Evolutionary conservation across 257 asterid genomes (phyloP), one percentile per base, ranked within the genome.

Genomic region (Salvia rosmarinus): DNA sequence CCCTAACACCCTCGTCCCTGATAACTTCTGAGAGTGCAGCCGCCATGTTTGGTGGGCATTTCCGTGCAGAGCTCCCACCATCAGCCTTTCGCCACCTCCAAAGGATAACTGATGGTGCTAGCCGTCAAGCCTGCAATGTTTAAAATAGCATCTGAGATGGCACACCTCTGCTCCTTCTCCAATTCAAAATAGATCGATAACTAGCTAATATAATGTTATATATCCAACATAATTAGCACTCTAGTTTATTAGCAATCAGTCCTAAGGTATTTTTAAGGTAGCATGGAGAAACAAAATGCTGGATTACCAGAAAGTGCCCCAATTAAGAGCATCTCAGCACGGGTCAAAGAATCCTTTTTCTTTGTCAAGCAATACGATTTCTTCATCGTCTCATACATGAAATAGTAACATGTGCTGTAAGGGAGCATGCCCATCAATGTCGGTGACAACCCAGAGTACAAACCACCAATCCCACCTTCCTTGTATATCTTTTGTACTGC

Each of bases 391-490:
- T 93, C 98, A 39, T 93, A 93, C 97, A 93, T 89, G 85, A 93
- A 93, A 73, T 93, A 93, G 87, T 81, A 90, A 67, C 96, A 90
- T 0, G 98, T 93, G 79, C 98, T 93, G 80, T 93, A 93, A 39
- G 98, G 98, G 68, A 93, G 97, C 98, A 93, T 93, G 82, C 98
- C 98, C 6, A 93, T 66, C 84, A 93, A 76, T 25, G 98, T 93
- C 64, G 98, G 96, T 0, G 82, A 71, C 56, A 93, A 21, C 50
- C 98, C 98, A 9, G 97, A 82, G 68, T 93, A 93, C 4, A 93
- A 73, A 63, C 89, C 91, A 25, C 86, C 77, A 9, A 90, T 40
- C 35, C 96, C 97, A 34, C 98, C 92, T 47, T 93, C 95, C 70
- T 60, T 79, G 79, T 82, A 89, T 40, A 89, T 93, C 79, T 84